A percentile compares a stretch with the other conserved stretches of the same genome.
Conservation (phyloP, 2,329 filamentous ascomycete species). For the Delphinella strobiligena region DNA sequence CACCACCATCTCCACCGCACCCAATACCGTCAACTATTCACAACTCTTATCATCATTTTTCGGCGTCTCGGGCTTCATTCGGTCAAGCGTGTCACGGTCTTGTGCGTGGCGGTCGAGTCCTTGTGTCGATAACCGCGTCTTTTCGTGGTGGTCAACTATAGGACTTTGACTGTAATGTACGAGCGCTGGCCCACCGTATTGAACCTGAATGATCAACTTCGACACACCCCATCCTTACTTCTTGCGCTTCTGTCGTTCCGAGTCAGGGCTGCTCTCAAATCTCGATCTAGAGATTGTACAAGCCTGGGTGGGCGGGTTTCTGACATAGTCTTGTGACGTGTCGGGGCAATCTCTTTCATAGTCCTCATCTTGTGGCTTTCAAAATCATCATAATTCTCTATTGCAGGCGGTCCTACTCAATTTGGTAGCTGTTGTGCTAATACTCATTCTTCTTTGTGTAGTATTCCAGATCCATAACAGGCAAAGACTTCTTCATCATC, state of each 20-base stretch:
- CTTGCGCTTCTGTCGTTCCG: not conserved
- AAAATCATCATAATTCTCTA: not conserved
- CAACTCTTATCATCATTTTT: too few relatives aligned
- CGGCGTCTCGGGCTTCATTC: too few relatives aligned
- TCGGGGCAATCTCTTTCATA: not conserved
- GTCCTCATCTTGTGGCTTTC: not conserved
- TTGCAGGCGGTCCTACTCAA: not conserved
- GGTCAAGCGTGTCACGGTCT: not conserved
- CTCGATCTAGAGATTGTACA: not conserved
- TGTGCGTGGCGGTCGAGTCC: not conserved
- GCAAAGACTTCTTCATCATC: too few relatives aligned
- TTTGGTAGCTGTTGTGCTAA: not conserved
- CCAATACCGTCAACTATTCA: too few relatives aligned
- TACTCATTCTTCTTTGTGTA: not conserved
- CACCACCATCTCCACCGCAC: too few relatives aligned
- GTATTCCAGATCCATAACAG: not conserved
- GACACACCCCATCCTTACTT: not conserved
- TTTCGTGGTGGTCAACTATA: slow-evolving; percentile 4
- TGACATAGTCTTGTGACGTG: slow-evolving; percentile 4
- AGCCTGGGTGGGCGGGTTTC: slow-evolving; percentile 8
- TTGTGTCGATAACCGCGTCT: not conserved
- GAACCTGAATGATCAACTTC: not conserved
- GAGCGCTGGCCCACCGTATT: slow-evolving; percentile 4
- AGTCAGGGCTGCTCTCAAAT: slow-evolving; percentile 8
- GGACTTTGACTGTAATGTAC: slow-evolving; percentile 4